These are phyloP conservation scores for Rosa multiflora DNA, from an alignment of 306 rosid genomes.

Conservation along the genomic window DNA sequence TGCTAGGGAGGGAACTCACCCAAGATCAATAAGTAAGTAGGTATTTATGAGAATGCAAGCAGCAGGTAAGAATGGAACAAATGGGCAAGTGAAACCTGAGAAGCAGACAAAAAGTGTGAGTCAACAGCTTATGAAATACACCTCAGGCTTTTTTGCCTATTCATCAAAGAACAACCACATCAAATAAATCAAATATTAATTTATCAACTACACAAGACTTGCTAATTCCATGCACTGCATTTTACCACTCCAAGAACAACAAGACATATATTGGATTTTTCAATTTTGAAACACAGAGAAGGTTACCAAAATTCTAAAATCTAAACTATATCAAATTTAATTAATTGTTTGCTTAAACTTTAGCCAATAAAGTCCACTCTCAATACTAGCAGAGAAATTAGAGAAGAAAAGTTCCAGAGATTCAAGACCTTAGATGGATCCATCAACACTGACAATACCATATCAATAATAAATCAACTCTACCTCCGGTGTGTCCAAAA, in stretches of 20 bases:
- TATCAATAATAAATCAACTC: constrained; percentile 5
- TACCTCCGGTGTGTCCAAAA: constrained; percentile 76
- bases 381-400: background rate
- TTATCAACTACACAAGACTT: background rate
- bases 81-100: constrained; percentile 70
- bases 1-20: constrained; percentile 36
- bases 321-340: background rate
- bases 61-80: constrained; percentile 69
- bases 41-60: constrained; percentile 68
- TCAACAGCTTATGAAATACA: constrained; percentile 15
- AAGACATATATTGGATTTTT: background rate
- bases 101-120: background rate
- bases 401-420: background rate
- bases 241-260: background rate
- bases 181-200: background rate
- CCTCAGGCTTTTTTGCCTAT: constrained; percentile 4
- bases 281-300: background rate
- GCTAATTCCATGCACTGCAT: background rate
- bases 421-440: background rate
- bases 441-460: constrained; percentile 1
- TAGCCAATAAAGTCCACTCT: background rate
- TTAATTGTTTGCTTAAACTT: background rate
- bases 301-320: background rate
- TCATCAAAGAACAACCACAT: background rate
- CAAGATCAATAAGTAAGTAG: constrained; percentile 62